Evolutionary conservation across 2,329 filamentous ascomycete species (phyloP), one percentile per base, ranked within the genome.

Genomic region (Raffaelea arxii): DNA sequence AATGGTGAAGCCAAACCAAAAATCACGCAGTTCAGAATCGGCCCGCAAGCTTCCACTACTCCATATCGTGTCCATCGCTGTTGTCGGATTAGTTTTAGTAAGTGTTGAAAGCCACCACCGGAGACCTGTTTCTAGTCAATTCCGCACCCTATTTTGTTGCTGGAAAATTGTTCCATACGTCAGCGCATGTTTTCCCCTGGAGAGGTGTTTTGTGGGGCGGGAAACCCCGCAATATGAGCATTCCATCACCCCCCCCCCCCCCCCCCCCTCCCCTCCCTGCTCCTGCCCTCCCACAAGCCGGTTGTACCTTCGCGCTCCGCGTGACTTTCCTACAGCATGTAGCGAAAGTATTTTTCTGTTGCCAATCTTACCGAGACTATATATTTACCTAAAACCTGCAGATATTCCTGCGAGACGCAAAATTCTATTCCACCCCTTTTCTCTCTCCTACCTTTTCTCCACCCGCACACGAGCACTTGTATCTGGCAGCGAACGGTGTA

Each of bases 341-440:
- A n/a, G n/a, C n/a, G n/a, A n/a, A n/a, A n/a, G n/a, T n/a, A n/a
- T n/a, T n/a, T 46, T 41, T 46, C 45, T 27, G 37, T 45, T 44
- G n/a, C n/a, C n/a, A n/a, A n/a, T n/a, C n/a, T n/a, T n/a, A n/a
- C n/a, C n/a, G n/a, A n/a, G 44, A 47, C 18, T 38, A 16, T 30
- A 35, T 27, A 25, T 23, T 35, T 38, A 11, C 43, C 3, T 24
- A 47, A 54, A 47, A 47, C 24, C 49, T 56, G 7, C 76, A 77
- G 59, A 68, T 77, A 55, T 63, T 75, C 49, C 67, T 77, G 55
- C 64, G 64, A 54, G 68, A 72, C 65, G 61, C 66, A 61, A 71
- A 70, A 63, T 62, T 71, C 53, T 65, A 66, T 48, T 63, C 64
- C 53, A 59, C 62, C 38, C 53, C 55, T 50, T 58, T 65, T 48